Conservation (phyloP, 805 yeast species). For the Barnettozyma salicaria region DNA sequence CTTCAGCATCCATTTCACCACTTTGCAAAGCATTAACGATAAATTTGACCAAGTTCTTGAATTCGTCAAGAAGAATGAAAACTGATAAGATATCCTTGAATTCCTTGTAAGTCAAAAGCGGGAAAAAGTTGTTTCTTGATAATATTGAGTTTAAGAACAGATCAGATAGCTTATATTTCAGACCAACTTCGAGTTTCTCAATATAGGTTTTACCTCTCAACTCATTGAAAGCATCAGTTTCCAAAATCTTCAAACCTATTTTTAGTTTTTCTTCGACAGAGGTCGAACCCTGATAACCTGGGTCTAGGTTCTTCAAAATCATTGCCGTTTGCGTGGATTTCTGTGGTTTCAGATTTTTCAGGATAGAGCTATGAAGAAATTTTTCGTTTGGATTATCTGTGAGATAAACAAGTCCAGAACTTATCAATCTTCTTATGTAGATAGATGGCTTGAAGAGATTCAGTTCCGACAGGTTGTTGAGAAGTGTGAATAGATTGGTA, state of each 20-base stretch:
- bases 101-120: constrained; percentile 34
- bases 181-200: constrained; percentile 22
- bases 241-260: constrained; percentile 31
- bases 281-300: constrained; percentile 1
- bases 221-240: constrained; percentile 26
- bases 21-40: constrained; percentile 17
- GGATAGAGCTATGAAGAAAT: constrained; percentile 46
- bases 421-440: constrained; percentile 73
- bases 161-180: constrained; percentile 31
- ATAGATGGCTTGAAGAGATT: constrained; percentile 43
- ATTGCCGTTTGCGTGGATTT: constrained; percentile 50
- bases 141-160: constrained; percentile 24
- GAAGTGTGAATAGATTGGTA: constrained; percentile 36
- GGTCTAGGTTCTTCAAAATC: constrained; percentile 42
- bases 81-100: constrained; percentile 19
- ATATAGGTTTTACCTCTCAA: constrained; percentile 20
- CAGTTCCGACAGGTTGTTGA: constrained; percentile 37
- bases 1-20: constrained; percentile 16
- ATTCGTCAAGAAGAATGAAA: constrained; percentile 18
- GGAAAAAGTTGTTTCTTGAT: constrained; percentile 29
- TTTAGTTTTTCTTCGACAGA: constrained; percentile 15
- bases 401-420: constrained; percentile 76
- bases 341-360: constrained; percentile 52
- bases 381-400: constrained; percentile 45
- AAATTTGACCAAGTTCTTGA: constrained; percentile 22